Evolutionary conservation across 192 early-diverging fungal species (phyloP).

Genomic region (Backusella macrospora): DNA sequence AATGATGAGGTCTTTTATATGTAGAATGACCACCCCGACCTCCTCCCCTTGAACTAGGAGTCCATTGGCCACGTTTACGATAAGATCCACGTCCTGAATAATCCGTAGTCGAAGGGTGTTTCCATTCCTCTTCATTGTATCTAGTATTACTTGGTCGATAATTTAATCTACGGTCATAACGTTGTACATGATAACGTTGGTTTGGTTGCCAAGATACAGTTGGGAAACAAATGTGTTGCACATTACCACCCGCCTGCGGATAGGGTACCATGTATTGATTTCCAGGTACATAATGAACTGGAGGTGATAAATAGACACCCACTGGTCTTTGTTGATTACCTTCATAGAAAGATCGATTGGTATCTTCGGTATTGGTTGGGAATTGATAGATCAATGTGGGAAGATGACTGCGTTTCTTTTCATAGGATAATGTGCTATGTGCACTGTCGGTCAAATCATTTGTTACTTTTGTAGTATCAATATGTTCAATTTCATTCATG

Average conservation of each 20-base stretch:
- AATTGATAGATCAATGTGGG: slow-evolving; percentile 22
- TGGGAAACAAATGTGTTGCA: neutral
- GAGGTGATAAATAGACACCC: slow-evolving; percentile 22
- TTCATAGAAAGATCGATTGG: neutral
- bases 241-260: slow-evolving; percentile 15
- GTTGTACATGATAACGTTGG: neutral
- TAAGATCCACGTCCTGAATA: neutral
- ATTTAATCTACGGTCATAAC: neutral
- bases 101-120: neutral
- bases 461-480: neutral
- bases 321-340: slow-evolving; percentile 8
- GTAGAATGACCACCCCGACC: neutral
- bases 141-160: slow-evolving; percentile 6
- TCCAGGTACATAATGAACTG: slow-evolving; percentile 7
- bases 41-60: neutral
- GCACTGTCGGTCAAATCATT: too few relatives aligned
- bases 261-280: slow-evolving; percentile 17
- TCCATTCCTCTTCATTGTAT: neutral
- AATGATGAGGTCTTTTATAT: neutral
- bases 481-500: neutral
- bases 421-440: neutral
- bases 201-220: slow-evolving; percentile 6
- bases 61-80: slow-evolving; percentile 15
- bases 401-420: neutral
- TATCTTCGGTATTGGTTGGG: neutral